These are phyloP conservation scores for Phytophthora europaea DNA, from an alignment of 352 stramenopile genomes.

Conservation along the genomic window DNA sequence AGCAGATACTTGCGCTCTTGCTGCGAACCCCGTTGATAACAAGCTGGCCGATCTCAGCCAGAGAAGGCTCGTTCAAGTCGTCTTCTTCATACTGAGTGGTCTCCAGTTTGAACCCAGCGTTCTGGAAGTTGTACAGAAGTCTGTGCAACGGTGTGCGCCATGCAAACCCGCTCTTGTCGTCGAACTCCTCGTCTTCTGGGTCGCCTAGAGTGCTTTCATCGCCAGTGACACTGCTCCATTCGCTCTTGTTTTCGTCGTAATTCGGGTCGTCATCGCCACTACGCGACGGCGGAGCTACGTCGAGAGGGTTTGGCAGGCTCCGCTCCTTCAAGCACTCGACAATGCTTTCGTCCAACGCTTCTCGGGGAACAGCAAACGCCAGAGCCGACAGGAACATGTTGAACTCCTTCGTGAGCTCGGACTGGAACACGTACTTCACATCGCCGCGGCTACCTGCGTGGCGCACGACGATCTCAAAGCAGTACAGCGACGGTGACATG, in stretches of 20 bases:
- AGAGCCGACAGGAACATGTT: conserved; percentile 80
- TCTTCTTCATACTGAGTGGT: conserved; percentile 80
- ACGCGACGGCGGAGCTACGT: conserved; percentile 35
- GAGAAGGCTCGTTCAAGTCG: conserved; percentile 74
- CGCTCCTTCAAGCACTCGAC: conserved; percentile 70
- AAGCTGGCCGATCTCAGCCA: conserved; percentile 67
- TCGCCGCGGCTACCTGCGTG: conserved; percentile 58
- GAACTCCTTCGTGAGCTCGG: conserved; percentile 77
- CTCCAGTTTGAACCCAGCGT: conserved; percentile 78
- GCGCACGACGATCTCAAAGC: conserved; percentile 77
- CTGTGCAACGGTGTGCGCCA: conserved; percentile 80
- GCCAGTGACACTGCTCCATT: conserved; percentile 88
- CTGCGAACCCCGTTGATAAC: conserved; percentile 76
- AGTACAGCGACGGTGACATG: conserved; percentile 84
- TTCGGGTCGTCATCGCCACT: conserved; percentile 50
- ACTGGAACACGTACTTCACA: conserved; percentile 87
- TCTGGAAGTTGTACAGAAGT: conserved; percentile 74
- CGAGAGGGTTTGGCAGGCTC: conserved; percentile 65
- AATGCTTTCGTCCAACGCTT: conserved; percentile 75
- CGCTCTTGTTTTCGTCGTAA: conserved; percentile 76
- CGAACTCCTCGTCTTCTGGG: conserved; percentile 84
- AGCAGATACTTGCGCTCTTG: conserved; percentile 70
- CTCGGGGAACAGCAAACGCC: conserved; percentile 71
- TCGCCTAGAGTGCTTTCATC: conserved; percentile 87
- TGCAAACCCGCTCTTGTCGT: conserved; percentile 56